Base-by-base conservation (phyloP, 345 rosid species). In the Adansonia digitata region DNA sequence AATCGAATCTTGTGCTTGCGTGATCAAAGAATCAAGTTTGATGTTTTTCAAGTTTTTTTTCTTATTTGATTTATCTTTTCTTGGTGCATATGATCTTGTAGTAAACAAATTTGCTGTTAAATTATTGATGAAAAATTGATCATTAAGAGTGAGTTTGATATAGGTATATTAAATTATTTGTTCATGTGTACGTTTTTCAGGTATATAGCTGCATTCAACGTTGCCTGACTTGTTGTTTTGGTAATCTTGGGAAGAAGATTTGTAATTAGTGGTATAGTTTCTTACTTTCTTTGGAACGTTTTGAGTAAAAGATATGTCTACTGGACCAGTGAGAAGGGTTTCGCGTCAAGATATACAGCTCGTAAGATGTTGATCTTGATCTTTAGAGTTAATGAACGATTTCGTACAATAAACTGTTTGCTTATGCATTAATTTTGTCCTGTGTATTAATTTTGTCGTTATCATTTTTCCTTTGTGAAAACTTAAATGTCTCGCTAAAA, bases 341-440 rank as follows among this genome's bases (percentile, higher is more conserved):
- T 92, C 93, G 13, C 92, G 91, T 51, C 88, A 87, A 84, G 97
- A 94, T 80, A 94, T 94, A 75, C 97, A 94, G 81, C 82, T 91
- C 88, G 98, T 94, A 83, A 82, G 86, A 39, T 57, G 48, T 77
- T 72, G 26, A 70, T 39, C 56, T 81, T 73, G 77, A 26, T 24
- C 37, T 76, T 62, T 40, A 15, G 8, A 15, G 51, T 52, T 59
- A 31, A 0, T 39, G 70, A 24, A 39, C 11, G 2, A 26, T 59
- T n/a, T 0, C 43, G 74, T 5, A 27, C 52, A 2, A 9, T 14
- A 27, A 11, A 66, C n/a, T 57, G 34, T 34, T 1, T 51, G n/a
- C 56, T 39, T 59, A 64, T 29, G 7, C n/a, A 18, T 48, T 74
- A 24, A 22, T 20, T 27, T 48, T 46, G 4, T 61, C 10, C 1